A percentile compares a stretch with the other conserved stretches of the same genome.
phyloP scores from a whole-genome alignment of 179 eudicot genomes.

The Heliamphora ciliata region DNA sequence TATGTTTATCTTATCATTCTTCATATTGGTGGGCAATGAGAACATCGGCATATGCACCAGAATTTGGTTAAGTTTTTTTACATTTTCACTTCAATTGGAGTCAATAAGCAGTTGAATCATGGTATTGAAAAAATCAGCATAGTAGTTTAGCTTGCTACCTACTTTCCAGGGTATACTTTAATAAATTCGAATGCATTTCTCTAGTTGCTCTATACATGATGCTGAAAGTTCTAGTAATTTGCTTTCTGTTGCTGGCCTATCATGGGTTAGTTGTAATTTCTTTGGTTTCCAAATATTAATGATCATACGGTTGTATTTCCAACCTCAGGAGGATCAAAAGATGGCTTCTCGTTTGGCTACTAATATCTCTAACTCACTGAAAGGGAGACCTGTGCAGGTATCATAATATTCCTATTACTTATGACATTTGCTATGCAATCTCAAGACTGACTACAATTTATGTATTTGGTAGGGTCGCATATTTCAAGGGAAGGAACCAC shows the following conservation, averaged over 20 bases:
- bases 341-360: slow-evolving; percentile 72
- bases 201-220: too few relatives aligned
- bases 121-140: too few relatives aligned
- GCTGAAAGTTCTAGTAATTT: background rate
- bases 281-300: background rate
- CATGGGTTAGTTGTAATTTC: background rate
- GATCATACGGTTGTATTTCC: slow-evolving; percentile 10
- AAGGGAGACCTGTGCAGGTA: slow-evolving; percentile 95
- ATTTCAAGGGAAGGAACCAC: slow-evolving; percentile 93
- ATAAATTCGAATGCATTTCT: too few relatives aligned
- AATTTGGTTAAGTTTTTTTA: background rate
- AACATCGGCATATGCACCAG: background rate
- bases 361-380: slow-evolving; percentile 83
- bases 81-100: too few relatives aligned
- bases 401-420: slow-evolving; percentile 19
- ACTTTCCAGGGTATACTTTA: too few relatives aligned
- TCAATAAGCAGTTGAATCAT: too few relatives aligned
- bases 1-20: too few relatives aligned
- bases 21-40: background rate
- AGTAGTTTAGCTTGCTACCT: too few relatives aligned
- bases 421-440: background rate
- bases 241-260: background rate
- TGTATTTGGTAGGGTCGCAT: slow-evolving; percentile 62
- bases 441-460: slow-evolving; percentile 11
- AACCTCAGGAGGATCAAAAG: slow-evolving; percentile 73